phyloP scores from a whole-genome alignment of 1,139 yeast genomes.

The Hanseniaspora sp. region DNA sequence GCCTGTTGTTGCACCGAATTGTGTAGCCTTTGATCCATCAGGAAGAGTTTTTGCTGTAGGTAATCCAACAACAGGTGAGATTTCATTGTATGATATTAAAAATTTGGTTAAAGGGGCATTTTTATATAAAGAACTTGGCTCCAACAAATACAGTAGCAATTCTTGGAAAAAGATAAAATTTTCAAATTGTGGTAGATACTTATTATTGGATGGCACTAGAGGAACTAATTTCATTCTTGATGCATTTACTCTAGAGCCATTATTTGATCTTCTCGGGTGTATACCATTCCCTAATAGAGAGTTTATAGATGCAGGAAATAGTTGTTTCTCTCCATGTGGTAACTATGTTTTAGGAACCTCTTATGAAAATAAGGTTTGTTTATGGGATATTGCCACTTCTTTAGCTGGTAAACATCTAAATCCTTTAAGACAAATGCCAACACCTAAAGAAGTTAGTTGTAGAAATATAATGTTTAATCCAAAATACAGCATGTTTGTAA shows the following conservation, averaged over 20 bases:
- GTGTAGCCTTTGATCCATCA: conserved; percentile 68
- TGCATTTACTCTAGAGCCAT: conserved; percentile 53
- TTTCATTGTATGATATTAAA: conserved; percentile 52
- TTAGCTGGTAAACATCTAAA: conserved; percentile 26
- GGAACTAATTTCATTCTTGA: conserved; percentile 53
- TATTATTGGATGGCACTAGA: conserved; percentile 51
- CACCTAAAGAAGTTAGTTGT: conserved; percentile 36
- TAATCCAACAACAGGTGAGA: conserved; percentile 35
- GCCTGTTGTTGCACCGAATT: conserved; percentile 45
- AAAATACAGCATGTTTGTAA: conserved; percentile 58
- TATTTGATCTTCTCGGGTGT: conserved; percentile 44
- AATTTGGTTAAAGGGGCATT: conserved; percentile 50
- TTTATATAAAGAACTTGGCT: conserved; percentile 34
- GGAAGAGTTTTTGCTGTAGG: conserved; percentile 74
- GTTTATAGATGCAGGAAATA: conserved; percentile 49
- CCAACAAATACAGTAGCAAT: conserved; percentile 26
- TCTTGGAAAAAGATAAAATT: conserved; percentile 65
- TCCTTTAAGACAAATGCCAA: conserved; percentile 26
- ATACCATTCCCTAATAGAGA: conserved; percentile 34
- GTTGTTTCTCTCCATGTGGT: conserved; percentile 75
- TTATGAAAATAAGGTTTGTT: conserved; percentile 39
- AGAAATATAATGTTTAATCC: conserved; percentile 69
- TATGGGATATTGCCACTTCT: conserved; percentile 49
- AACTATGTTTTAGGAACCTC: conserved; percentile 57
- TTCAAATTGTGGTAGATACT: conserved; percentile 64